phyloP scores from a whole-genome alignment of 2,329 filamentous ascomycete genomes.

The Gaeumannomyces tritici region DNA sequence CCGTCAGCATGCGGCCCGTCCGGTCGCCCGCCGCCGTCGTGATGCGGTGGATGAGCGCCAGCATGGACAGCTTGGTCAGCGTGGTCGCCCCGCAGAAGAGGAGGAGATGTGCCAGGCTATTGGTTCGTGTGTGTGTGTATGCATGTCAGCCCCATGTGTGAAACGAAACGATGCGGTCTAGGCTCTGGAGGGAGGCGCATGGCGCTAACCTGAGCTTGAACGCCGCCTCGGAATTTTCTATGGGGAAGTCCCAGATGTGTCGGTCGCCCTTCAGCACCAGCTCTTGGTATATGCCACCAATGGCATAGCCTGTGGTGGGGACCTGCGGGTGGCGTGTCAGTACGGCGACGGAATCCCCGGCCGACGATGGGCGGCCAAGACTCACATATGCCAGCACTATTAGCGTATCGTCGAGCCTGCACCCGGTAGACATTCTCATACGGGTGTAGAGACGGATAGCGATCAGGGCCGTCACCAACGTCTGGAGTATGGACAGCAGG shows the following conservation, averaged over 20 bases:
- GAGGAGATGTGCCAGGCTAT: slow-evolving; percentile 21
- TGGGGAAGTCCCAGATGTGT: slow-evolving; percentile 23
- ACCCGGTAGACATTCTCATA: slow-evolving; percentile 20
- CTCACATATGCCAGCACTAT: slow-evolving; percentile 25
- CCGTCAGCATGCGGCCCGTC: slow-evolving; percentile 19
- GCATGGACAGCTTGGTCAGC: slow-evolving; percentile 30
- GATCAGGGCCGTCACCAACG: slow-evolving; percentile 19
- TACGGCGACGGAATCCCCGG: slow-evolving; percentile 3
- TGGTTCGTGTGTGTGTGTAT: too few species aligned
- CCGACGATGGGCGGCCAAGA: background rate
- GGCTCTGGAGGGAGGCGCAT: background rate
- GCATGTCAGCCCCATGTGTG: background rate
- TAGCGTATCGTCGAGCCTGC: slow-evolving; percentile 25
- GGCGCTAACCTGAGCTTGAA: slow-evolving; percentile 17
- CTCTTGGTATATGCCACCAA: slow-evolving; percentile 18
- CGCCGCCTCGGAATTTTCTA: slow-evolving; percentile 11
- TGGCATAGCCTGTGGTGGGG: slow-evolving; percentile 21
- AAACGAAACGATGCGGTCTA: background rate
- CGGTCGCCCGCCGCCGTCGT: slow-evolving; percentile 18
- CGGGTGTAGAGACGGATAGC: slow-evolving; percentile 25
- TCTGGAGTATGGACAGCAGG: slow-evolving; percentile 15
- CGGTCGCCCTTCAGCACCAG: slow-evolving; percentile 18
- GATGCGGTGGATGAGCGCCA: slow-evolving; percentile 26
- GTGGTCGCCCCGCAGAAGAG: slow-evolving; percentile 26
- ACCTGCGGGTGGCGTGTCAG: slow-evolving; percentile 8